phyloP scores from a whole-genome alignment of 441 rosid species.

The Erysimum cheiri region DNA sequence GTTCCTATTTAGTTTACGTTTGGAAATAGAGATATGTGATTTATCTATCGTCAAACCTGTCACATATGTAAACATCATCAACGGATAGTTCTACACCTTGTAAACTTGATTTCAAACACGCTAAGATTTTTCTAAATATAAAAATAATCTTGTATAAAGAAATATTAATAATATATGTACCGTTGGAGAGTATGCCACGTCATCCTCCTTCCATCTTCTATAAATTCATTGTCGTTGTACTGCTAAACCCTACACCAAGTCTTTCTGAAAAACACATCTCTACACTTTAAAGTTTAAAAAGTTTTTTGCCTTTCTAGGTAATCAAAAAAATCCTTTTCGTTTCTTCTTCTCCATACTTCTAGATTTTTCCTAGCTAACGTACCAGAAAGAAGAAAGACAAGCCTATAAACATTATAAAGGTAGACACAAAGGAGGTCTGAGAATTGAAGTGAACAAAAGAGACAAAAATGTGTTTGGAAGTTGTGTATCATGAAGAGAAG shows the following conservation, averaged over 20 bases:
- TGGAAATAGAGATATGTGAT: constrained; percentile 5
- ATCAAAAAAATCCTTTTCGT: not conserved
- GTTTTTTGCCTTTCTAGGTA: constrained; percentile 1
- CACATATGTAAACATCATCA: constrained; percentile 8
- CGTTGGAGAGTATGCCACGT: constrained; percentile 35
- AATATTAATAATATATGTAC: not conserved
- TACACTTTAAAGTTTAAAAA: constrained; percentile 11
- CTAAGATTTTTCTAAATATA: not conserved
- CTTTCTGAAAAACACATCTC: constrained; percentile 15
- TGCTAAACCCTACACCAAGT: constrained; percentile 35
- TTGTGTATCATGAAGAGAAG: constrained; percentile 60
- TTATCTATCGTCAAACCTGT: constrained; percentile 9
- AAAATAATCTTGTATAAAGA: not conserved
- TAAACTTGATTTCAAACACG: not conserved
- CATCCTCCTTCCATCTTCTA: constrained; percentile 30
- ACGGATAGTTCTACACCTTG: constrained; percentile 22
- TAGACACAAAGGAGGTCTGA: not conserved
- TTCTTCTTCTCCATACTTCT: constrained; percentile 32
- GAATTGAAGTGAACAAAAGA: not conserved
- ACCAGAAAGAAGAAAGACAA: constrained; percentile 5
- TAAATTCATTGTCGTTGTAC: constrained; percentile 36
- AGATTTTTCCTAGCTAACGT: constrained; percentile 31
- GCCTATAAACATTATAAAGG: constrained; percentile 15
- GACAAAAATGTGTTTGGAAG: constrained; percentile 59
- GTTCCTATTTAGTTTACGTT: not conserved